phyloP scores from a whole-genome alignment of 1,284 basidiomycete genomes.

The Xanthoconium separans region DNA sequence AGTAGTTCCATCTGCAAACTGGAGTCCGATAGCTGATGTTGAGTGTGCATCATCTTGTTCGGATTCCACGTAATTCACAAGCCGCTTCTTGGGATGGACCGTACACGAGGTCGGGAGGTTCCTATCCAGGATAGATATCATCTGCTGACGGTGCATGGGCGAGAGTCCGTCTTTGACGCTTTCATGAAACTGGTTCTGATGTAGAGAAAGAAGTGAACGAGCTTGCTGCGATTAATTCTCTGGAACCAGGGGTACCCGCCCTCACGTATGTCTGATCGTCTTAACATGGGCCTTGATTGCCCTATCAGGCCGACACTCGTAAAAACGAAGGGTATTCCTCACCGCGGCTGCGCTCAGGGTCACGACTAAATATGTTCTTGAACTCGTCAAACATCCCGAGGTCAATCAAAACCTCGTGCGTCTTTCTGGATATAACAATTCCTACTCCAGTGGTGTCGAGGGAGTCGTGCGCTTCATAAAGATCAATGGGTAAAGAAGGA shows the following conservation, averaged over 20 bases:
- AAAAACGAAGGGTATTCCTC: neutral
- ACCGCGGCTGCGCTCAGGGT: neutral
- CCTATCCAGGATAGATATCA: constrained; percentile 22
- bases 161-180: constrained; percentile 8
- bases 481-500: constrained; percentile 11
- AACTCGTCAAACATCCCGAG: constrained; percentile 1
- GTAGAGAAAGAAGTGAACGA: no score
- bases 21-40: constrained; percentile 5
- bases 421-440: constrained; percentile 9
- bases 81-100: constrained; percentile 21
- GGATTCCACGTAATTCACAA: constrained; percentile 12
- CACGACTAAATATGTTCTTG: neutral
- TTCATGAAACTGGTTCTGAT: neutral
- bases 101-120: constrained; percentile 21
- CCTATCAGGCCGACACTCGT: neutral
- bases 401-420: neutral
- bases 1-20: constrained; percentile 21
- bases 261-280: constrained; percentile 22
- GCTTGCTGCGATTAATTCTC: constrained; percentile 6
- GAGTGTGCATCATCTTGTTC: constrained; percentile 1
- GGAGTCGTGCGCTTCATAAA: constrained; percentile 18
- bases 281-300: constrained; percentile 1
- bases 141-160: constrained; percentile 24
- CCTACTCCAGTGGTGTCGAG: constrained; percentile 15
- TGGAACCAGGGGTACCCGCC: constrained; percentile 25